Evolutionary conservation across 768 basidiomycete species (phyloP).

Genomic region (Nidularia pulvinata): DNA sequence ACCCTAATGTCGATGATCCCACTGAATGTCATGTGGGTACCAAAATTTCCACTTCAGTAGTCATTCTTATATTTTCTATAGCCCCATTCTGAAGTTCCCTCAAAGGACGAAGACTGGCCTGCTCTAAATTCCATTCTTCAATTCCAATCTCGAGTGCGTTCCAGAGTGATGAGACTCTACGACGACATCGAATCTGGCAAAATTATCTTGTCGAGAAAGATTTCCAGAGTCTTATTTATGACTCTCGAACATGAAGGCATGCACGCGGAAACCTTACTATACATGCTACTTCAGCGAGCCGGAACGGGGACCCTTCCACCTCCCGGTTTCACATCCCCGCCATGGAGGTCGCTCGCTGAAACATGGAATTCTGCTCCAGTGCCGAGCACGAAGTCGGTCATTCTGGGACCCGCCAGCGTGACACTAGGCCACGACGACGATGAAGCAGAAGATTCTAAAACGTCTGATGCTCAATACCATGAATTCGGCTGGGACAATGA

Average conservation of each 20-base stretch:
- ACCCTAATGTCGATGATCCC: conserved; percentile 93
- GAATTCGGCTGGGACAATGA: conserved; percentile 98
- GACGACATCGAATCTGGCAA: conserved; percentile 57
- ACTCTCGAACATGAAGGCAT: conserved; percentile 89
- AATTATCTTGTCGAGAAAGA: conserved; percentile 55
- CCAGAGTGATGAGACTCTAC: conserved; percentile 74
- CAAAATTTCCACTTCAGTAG: background rate
- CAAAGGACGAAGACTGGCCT: conserved; percentile 86
- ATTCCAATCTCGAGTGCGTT: conserved; percentile 79
- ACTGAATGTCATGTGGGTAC: conserved; percentile 66
- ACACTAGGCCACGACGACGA: conserved; percentile 81
- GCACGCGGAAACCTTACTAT: conserved; percentile 91
- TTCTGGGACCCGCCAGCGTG: conserved; percentile 58
- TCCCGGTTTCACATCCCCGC: conserved; percentile 67
- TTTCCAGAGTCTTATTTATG: conserved; percentile 87
- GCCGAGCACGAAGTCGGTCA: conserved; percentile 42
- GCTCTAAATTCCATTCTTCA: conserved; percentile 62
- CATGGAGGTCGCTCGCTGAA: conserved; percentile 57
- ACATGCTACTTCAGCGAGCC: conserved; percentile 89
- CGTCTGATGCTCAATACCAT: conserved; percentile 46
- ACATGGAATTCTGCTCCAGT: conserved; percentile 48
- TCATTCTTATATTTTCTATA: conserved; percentile 22
- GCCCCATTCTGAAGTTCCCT: conserved; percentile 90
- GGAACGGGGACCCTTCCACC: conserved; percentile 83
- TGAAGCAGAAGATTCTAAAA: conserved; percentile 64